These are phyloP conservation scores for Clonostachys sp. DNA, from an alignment of 2,329 filamentous ascomycete species.

Conservation along the genomic window DNA sequence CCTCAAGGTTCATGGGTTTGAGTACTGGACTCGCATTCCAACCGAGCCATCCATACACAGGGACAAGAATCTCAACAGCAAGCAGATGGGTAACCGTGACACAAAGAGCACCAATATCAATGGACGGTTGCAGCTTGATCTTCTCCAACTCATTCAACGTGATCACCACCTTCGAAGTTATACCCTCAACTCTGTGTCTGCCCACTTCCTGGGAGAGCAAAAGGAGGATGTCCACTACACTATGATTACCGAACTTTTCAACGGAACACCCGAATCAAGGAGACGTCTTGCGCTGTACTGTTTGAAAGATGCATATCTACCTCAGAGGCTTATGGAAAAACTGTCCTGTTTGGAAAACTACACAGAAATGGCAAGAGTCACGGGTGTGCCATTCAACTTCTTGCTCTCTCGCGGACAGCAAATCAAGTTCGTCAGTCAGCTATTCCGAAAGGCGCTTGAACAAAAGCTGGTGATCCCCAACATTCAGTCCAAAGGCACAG, in stretches of 20 bases:
- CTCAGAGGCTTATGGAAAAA: slow-evolving; percentile 93
- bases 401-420: slow-evolving; percentile 90
- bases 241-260: slow-evolving; percentile 98
- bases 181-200: slow-evolving; percentile 92
- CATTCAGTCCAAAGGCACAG: slow-evolving; percentile 61
- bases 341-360: slow-evolving; percentile 98
- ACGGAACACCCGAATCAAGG: slow-evolving; percentile 89
- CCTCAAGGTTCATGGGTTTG: slow-evolving; percentile 74
- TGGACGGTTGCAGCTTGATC: slow-evolving; percentile 84
- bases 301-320: slow-evolving; percentile 93
- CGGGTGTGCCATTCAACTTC: slow-evolving; percentile 95
- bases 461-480: slow-evolving; percentile 95
- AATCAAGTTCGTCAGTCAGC: slow-evolving; percentile 94
- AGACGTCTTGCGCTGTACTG: slow-evolving; percentile 92
- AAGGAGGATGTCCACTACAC: slow-evolving; percentile 99
- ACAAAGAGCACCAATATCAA: slow-evolving; percentile 94
- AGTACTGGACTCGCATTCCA: slow-evolving; percentile 80
- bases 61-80: slow-evolving; percentile 87
- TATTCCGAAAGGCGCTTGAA: slow-evolving; percentile 91
- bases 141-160: slow-evolving; percentile 90
- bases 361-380: slow-evolving; percentile 99
- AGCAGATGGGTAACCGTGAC: slow-evolving; percentile 96
- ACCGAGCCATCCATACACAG: slow-evolving; percentile 67
- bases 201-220: slow-evolving; percentile 92
- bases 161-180: slow-evolving; percentile 96